A percentile compares a stretch with the other conserved stretches of the same genome.
Evolutionary conservation across 202 grass and related monocot genomes (phyloP).

Genomic region (Brachypodium distachyon): DNA sequence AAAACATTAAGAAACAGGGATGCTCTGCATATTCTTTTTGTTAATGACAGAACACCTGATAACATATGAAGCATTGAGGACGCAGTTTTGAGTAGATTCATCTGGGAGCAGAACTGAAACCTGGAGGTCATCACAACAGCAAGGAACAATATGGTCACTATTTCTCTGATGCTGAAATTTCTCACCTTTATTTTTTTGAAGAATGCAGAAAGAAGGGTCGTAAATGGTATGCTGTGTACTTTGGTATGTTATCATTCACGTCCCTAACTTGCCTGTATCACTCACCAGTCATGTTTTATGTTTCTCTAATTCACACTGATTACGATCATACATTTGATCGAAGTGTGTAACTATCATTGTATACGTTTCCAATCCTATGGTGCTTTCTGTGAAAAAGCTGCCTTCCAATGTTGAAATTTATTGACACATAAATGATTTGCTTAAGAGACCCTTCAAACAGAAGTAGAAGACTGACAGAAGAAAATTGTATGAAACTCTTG

Average conservation of each 20-base stretch:
- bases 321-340: neutral
- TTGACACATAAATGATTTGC: neutral
- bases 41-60: neutral
- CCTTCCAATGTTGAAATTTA: neutral
- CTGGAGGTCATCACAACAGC: slow-evolving; percentile 32
- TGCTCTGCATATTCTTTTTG: neutral
- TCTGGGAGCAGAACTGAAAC: slow-evolving; percentile 29
- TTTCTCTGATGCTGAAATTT: slow-evolving; percentile 39
- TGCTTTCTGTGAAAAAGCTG: neutral
- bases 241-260: neutral
- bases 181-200: slow-evolving; percentile 14
- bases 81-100: slow-evolving; percentile 21
- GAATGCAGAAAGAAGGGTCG: slow-evolving; percentile 25
- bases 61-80: too few species aligned
- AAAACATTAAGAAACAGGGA: neutral
- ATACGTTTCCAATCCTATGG: neutral
- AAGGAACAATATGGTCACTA: slow-evolving; percentile 31
- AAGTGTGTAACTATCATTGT: neutral
- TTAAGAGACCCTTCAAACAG: slow-evolving; percentile 8
- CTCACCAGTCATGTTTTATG: neutral
- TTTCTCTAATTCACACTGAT: neutral
- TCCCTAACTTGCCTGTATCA: neutral
- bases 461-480: slow-evolving; percentile 31
- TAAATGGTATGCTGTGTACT: neutral
- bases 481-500: neutral